phyloP scores from a whole-genome alignment of 2,329 filamentous ascomycete genomes.

The Chrysosporium queenslandicum region DNA sequence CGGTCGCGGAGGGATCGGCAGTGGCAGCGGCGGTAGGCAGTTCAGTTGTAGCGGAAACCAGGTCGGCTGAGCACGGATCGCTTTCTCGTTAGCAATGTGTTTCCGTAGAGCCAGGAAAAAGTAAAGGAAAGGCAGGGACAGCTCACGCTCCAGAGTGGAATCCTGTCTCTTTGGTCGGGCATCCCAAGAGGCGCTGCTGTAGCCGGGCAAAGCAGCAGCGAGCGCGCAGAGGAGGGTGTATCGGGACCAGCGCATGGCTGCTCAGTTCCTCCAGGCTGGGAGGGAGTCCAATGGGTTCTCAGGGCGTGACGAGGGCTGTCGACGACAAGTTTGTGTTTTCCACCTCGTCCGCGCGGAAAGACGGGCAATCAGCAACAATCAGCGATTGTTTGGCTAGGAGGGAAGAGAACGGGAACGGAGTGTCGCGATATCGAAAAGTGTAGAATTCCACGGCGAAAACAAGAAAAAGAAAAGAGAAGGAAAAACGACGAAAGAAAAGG shows the following conservation, averaged over 20 bases:
- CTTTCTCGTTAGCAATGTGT: background rate
- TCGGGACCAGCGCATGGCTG: slow-evolving; percentile 7
- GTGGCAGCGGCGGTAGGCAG: background rate
- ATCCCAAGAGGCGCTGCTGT: background rate
- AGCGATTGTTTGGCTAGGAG: too few relatives aligned
- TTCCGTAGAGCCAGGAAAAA: background rate
- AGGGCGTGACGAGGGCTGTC: too few relatives aligned
- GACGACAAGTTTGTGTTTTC: too few relatives aligned
- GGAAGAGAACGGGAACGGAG: too few relatives aligned
- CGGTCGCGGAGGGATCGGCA: background rate
- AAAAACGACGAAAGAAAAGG: too few relatives aligned
- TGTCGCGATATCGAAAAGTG: too few relatives aligned
- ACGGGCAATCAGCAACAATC: too few relatives aligned
- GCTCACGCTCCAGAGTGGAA: background rate
- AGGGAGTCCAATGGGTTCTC: too few relatives aligned
- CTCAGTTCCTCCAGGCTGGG: background rate
- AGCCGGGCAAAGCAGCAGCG: background rate
- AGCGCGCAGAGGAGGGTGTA: slow-evolving; percentile 6
- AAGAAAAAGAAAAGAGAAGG: too few relatives aligned
- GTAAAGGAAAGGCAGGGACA: background rate
- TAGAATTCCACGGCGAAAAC: too few relatives aligned
- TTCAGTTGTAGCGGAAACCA: background rate
- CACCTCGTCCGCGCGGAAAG: too few relatives aligned
- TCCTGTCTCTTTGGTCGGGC: background rate
- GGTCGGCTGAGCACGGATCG: background rate